phyloP scores from a whole-genome alignment of 768 basidiomycete species.

The Suillus clintonianus region DNA sequence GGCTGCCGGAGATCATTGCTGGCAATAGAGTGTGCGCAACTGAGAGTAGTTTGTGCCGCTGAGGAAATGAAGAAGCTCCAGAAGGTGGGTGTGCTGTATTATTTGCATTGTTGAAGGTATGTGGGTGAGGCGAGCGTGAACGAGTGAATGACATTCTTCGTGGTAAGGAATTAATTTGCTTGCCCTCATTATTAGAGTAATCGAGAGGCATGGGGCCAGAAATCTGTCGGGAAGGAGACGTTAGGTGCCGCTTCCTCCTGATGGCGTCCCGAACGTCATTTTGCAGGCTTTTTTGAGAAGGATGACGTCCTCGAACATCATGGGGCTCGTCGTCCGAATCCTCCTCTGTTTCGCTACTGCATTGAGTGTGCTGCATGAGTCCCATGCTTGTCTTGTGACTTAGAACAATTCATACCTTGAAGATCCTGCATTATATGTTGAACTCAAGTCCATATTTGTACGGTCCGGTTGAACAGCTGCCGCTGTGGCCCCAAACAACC shows the following conservation, averaged over 20 bases:
- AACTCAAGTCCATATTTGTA: slow-evolving; percentile 68
- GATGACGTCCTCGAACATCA: slow-evolving; percentile 45
- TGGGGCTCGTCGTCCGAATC: slow-evolving; percentile 57
- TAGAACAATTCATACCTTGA: slow-evolving; percentile 55
- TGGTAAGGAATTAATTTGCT: slow-evolving; percentile 33
- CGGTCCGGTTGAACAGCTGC: slow-evolving; percentile 20
- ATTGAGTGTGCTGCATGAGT: slow-evolving; percentile 19
- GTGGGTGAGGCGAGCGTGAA: slow-evolving; percentile 67
- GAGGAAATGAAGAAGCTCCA: slow-evolving; percentile 43
- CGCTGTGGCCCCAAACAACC: slow-evolving; percentile 20
- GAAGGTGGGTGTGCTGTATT: slow-evolving; percentile 39
- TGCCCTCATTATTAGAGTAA: slow-evolving; percentile 33
- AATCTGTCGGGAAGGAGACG: slow-evolving; percentile 23
- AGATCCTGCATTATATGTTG: slow-evolving; percentile 85
- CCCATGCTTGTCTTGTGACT: background rate
- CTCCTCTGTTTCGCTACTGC: slow-evolving; percentile 49
- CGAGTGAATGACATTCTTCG: slow-evolving; percentile 60
- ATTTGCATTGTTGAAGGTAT: slow-evolving; percentile 29
- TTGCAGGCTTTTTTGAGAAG: slow-evolving; percentile 31
- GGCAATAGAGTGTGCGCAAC: slow-evolving; percentile 45
- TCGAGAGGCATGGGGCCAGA: slow-evolving; percentile 24
- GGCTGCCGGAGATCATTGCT: slow-evolving; percentile 43
- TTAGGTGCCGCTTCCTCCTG: slow-evolving; percentile 30
- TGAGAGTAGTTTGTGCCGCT: slow-evolving; percentile 39
- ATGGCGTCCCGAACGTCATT: slow-evolving; percentile 25